Evolutionary conservation across 768 basidiomycete species (phyloP).

Genomic region (Kwoniella pini): DNA sequence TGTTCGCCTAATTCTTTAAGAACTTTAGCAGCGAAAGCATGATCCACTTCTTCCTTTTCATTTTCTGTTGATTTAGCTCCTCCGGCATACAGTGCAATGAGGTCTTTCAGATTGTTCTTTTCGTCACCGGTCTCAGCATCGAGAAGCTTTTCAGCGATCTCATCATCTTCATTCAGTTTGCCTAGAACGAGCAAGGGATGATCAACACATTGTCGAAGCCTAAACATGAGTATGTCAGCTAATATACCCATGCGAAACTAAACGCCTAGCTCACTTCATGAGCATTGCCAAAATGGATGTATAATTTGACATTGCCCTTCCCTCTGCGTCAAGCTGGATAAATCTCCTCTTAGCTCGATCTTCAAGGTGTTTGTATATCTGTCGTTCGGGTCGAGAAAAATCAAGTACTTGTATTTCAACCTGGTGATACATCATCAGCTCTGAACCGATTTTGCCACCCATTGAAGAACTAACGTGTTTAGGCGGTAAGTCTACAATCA

Average conservation of each 20-base stretch:
- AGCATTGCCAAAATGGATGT: constrained; percentile 75
- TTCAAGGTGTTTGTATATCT: constrained; percentile 87
- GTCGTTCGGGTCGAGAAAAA: constrained; percentile 76
- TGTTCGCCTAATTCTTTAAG: constrained; percentile 57
- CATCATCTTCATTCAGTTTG: constrained; percentile 57
- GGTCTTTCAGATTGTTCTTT: constrained; percentile 35
- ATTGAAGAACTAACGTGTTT: constrained; percentile 64
- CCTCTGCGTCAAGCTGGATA: constrained; percentile 74
- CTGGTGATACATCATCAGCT: constrained; percentile 54
- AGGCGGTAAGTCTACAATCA: constrained; percentile 80
- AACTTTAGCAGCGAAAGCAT: constrained; percentile 56
- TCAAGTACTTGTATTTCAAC: constrained; percentile 71
- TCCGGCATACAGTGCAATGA: constrained; percentile 49
- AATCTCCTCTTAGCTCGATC: constrained; percentile 75
- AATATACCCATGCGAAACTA: background rate
- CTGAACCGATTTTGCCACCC: background rate
- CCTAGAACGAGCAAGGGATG: constrained; percentile 80
- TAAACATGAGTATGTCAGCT: constrained; percentile 49
- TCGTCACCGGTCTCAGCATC: constrained; percentile 33
- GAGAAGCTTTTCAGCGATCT: constrained; percentile 44
- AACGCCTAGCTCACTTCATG: constrained; percentile 67
- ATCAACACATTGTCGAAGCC: constrained; percentile 85
- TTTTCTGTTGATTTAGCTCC: constrained; percentile 53
- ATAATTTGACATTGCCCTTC: constrained; percentile 73
- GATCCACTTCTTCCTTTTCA: constrained; percentile 56